Evolutionary conservation across 2,329 filamentous ascomycete species (phyloP).

Genomic region (Neonectria ditissima): DNA sequence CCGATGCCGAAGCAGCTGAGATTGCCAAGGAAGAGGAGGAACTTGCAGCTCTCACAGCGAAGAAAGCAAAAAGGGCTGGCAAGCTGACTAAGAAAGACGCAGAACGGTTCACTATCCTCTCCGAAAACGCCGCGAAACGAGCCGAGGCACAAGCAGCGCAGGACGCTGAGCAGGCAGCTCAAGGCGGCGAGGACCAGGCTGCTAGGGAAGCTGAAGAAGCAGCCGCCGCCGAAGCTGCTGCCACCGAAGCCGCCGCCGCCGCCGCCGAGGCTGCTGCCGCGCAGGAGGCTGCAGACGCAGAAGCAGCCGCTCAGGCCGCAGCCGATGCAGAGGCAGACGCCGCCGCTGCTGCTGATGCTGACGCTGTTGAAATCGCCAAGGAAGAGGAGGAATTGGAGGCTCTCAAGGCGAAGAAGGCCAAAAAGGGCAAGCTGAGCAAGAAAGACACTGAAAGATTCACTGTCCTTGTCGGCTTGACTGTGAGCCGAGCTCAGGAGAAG

Average conservation of each 20-base stretch:
- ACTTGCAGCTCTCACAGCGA: constrained; percentile 34
- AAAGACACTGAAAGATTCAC: constrained; percentile 39
- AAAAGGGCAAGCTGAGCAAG: constrained; percentile 48
- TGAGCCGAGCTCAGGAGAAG: constrained; percentile 40
- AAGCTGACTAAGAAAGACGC: constrained; percentile 41
- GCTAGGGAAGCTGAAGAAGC: constrained; percentile 36
- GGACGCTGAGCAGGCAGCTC: constrained; percentile 45
- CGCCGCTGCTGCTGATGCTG: constrained; percentile 25
- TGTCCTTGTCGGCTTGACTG: constrained; percentile 33
- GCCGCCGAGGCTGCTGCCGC: constrained; percentile 23
- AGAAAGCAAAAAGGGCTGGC: constrained; percentile 40
- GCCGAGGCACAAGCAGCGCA: constrained; percentile 46
- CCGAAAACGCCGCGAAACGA: constrained; percentile 27
- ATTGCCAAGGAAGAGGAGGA: constrained; percentile 45
- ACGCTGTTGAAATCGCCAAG: constrained; percentile 33
- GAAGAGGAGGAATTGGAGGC: constrained; percentile 42
- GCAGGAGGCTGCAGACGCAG: constrained; percentile 33
- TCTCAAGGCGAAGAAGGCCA: constrained; percentile 46
- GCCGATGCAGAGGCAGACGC: constrained; percentile 30
- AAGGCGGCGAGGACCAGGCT: constrained; percentile 40
- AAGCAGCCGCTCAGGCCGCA: constrained; percentile 33
- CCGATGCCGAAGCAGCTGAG: constrained; percentile 46
- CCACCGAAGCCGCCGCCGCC: constrained; percentile 26
- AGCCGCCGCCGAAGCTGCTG: constrained; percentile 29
- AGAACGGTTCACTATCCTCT: constrained; percentile 37